Evolutionary conservation across 495 filamentous ascomycete species (phyloP).

Genomic region (Echria macrotheca): DNA sequence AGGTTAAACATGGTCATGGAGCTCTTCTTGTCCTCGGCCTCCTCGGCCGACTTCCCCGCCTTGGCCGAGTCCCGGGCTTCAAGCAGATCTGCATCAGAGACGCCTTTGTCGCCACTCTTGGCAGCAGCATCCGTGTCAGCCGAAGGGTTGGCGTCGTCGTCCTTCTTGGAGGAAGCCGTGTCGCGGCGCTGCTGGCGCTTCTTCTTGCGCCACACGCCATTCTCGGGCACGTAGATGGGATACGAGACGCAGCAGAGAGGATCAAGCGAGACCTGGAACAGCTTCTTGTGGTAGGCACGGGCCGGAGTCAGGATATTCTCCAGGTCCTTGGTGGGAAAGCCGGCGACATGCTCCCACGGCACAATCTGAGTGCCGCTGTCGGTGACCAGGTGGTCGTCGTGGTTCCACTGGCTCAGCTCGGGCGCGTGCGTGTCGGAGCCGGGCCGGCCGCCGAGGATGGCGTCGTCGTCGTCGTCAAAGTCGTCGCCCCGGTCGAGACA

Average conservation of each 20-base stretch:
- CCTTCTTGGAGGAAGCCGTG: slow-evolving; percentile 18
- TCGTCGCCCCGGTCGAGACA: slow-evolving; percentile 26
- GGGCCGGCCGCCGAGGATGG: slow-evolving; percentile 28
- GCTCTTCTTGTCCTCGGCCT: slow-evolving; percentile 50
- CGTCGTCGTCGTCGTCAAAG: slow-evolving; percentile 40
- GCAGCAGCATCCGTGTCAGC: slow-evolving; percentile 14
- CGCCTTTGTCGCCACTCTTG: slow-evolving; percentile 16
- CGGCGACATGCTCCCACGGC: slow-evolving; percentile 74
- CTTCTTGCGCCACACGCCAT: slow-evolving; percentile 82
- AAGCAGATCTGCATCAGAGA: slow-evolving; percentile 28
- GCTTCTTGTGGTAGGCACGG: slow-evolving; percentile 73
- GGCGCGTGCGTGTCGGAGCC: slow-evolving; percentile 30
- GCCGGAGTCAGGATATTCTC: slow-evolving; percentile 79
- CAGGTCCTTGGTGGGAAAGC: slow-evolving; percentile 69
- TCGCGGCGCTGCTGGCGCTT: slow-evolving; percentile 44
- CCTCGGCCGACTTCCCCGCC: slow-evolving; percentile 33
- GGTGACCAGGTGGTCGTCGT: slow-evolving; percentile 49
- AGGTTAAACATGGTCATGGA: slow-evolving; percentile 96
- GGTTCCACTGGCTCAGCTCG: slow-evolving; percentile 49
- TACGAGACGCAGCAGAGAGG: slow-evolving; percentile 79
- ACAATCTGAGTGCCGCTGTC: slow-evolving; percentile 50
- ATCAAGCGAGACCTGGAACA: slow-evolving; percentile 82
- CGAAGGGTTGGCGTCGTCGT: slow-evolving; percentile 21
- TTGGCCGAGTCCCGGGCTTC: slow-evolving; percentile 36
- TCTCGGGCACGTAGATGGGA: slow-evolving; percentile 80